A percentile compares a stretch with the other conserved stretches of the same genome.
These are phyloP conservation scores for Penicillium sp. DNA, from an alignment of 2,329 filamentous ascomycete species.

Conservation along the genomic window DNA sequence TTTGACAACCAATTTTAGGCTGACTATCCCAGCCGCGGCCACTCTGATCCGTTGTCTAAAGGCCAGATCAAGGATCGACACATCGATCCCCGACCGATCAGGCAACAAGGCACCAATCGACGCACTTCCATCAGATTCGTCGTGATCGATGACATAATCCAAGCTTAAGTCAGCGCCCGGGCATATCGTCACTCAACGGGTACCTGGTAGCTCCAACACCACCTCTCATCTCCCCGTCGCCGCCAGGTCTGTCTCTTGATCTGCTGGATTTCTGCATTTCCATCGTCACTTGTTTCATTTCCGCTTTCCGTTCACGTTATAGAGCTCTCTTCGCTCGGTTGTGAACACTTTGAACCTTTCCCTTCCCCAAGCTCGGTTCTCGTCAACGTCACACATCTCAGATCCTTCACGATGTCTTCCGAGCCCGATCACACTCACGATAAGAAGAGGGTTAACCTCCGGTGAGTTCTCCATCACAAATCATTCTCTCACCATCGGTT, in stretches of 20 bases:
- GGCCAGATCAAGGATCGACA: background rate
- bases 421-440: slow-evolving; percentile 61
- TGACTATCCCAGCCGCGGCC: too few relatives aligned
- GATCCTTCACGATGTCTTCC: slow-evolving; percentile 63
- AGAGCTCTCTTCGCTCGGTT: slow-evolving; percentile 23
- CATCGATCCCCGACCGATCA: background rate
- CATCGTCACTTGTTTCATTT: slow-evolving; percentile 12
- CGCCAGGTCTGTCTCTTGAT: slow-evolving; percentile 19
- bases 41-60: too few relatives aligned
- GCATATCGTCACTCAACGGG: slow-evolving; percentile 38
- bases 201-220: slow-evolving; percentile 33
- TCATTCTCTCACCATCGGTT: slow-evolving; percentile 12
- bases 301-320: slow-evolving; percentile 9
- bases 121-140: slow-evolving; percentile 41
- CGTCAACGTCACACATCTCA: slow-evolving; percentile 22
- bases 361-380: slow-evolving; percentile 27
- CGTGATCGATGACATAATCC: slow-evolving; percentile 27
- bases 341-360: slow-evolving; percentile 16
- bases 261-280: slow-evolving; percentile 18
- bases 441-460: slow-evolving; percentile 81
- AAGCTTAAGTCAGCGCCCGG: slow-evolving; percentile 32
- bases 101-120: slow-evolving; percentile 27
- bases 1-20: too few relatives aligned
- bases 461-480: slow-evolving; percentile 55
- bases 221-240: slow-evolving; percentile 16